These are phyloP conservation scores for Phialophora verrucosa DNA, from an alignment of 2,329 filamentous ascomycete genomes.

Conservation along the genomic window DNA sequence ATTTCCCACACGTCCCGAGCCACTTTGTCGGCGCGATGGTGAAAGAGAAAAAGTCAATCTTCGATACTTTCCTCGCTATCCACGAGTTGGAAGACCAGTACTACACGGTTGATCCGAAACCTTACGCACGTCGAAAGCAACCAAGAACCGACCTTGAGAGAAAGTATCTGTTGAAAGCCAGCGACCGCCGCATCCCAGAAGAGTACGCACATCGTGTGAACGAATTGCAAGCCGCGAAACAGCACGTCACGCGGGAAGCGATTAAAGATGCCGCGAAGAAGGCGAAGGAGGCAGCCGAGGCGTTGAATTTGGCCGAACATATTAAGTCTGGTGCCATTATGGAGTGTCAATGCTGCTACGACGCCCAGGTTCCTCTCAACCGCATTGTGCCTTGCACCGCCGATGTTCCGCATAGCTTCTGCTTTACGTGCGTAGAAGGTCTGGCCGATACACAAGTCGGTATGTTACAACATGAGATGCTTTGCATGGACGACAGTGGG, in stretches of 20 bases:
- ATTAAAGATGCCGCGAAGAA: conserved; percentile 31
- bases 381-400: conserved; percentile 72
- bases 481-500: conserved; percentile 72
- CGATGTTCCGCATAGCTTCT: conserved; percentile 69
- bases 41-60: conserved; percentile 39
- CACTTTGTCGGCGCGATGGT: conserved; percentile 35
- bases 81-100: conserved; percentile 38
- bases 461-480: conserved; percentile 68
- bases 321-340: conserved; percentile 59
- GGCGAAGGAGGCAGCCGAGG: conserved; percentile 43
- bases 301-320: conserved; percentile 46
- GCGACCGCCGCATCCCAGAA: conserved; percentile 23
- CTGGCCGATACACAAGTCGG: conserved; percentile 74
- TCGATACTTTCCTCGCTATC: conserved; percentile 42
- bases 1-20: conserved; percentile 37
- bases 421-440: conserved; percentile 66
- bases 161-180: conserved; percentile 29
- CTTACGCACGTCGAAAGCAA: conserved; percentile 37
- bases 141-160: conserved; percentile 35
- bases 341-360: conserved; percentile 78
- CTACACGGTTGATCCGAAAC: conserved; percentile 20
- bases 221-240: conserved; percentile 43
- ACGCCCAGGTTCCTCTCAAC: conserved; percentile 65
- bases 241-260: conserved; percentile 36
- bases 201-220: conserved; percentile 35